A percentile compares a stretch with the other conserved stretches of the same genome.
Evolutionary conservation across 257 asterid species (phyloP).

Genomic region (Orobanche coerulescens): DNA sequence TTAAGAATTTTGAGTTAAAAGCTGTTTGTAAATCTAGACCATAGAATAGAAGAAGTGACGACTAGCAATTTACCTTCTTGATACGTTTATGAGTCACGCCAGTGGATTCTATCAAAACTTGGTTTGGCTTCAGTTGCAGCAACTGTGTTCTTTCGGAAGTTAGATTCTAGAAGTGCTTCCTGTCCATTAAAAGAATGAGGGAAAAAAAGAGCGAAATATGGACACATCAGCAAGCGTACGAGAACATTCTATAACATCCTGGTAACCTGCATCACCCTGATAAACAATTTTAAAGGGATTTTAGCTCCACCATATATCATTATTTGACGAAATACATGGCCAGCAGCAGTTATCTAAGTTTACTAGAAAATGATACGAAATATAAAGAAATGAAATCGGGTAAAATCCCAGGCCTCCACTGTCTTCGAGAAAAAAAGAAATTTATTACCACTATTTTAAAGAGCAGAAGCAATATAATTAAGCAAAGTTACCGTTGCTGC

Average conservation of each 20-base stretch:
- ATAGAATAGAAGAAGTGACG: too few relatives aligned
- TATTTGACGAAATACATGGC: background rate
- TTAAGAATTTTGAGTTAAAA: too few relatives aligned
- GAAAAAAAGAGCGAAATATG: background rate
- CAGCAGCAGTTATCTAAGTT: background rate
- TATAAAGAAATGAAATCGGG: background rate
- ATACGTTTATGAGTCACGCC: too few relatives aligned
- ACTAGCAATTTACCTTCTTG: too few relatives aligned
- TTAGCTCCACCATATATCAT: slow-evolving; percentile 14
- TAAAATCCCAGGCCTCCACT: slow-evolving; percentile 1
- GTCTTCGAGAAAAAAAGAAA: background rate
- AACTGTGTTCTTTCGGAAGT: too few relatives aligned
- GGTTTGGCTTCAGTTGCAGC: too few relatives aligned
- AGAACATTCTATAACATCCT: slow-evolving; percentile 77
- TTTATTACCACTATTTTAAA: background rate
- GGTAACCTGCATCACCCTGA: slow-evolving; percentile 95
- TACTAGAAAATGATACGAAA: background rate
- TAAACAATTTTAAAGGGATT: slow-evolving; percentile 20
- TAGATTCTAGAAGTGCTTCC: slow-evolving; percentile 2
- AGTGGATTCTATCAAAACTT: too few relatives aligned
- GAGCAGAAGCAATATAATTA: slow-evolving; percentile 13
- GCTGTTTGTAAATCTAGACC: too few relatives aligned
- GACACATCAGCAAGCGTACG: slow-evolving; percentile 64
- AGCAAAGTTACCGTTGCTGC: slow-evolving; percentile 78
- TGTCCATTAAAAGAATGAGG: background rate